phyloP scores from a whole-genome alignment of 164 flowering plant species.

The Chimonanthus praecox region DNA sequence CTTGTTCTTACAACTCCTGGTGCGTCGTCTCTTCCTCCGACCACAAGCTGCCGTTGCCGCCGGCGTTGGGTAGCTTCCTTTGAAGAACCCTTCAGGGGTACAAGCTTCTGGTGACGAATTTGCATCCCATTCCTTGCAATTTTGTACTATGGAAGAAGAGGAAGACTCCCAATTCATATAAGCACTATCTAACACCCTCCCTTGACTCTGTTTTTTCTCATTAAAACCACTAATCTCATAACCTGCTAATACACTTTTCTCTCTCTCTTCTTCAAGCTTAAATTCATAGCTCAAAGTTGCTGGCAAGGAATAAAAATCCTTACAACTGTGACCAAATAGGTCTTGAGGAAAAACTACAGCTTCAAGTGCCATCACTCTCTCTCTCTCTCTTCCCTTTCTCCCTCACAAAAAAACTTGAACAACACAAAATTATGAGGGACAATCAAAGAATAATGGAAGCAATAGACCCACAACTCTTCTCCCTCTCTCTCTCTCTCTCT shows the following conservation, averaged over 20 bases:
- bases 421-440: too few species aligned
- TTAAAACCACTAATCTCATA: slow-evolving; percentile 8
- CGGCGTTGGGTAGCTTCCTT: neutral
- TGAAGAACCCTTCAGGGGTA: neutral
- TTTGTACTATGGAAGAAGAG: slow-evolving; percentile 23
- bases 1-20: slow-evolving; percentile 36
- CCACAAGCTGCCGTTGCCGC: slow-evolving; percentile 6
- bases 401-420: too few species aligned
- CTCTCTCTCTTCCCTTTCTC: neutral
- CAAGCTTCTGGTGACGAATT: slow-evolving; percentile 20
- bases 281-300: slow-evolving; percentile 18
- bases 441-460: too few species aligned
- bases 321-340: slow-evolving; percentile 31
- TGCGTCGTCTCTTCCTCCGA: slow-evolving; percentile 34
- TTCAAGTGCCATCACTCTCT: slow-evolving; percentile 56
- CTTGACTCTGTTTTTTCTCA: slow-evolving; percentile 3
- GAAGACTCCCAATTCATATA: slow-evolving; percentile 24
- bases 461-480: neutral
- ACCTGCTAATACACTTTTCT: neutral
- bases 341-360: slow-evolving; percentile 55
- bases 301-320: slow-evolving; percentile 27
- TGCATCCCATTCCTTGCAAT: slow-evolving; percentile 30
- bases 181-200: slow-evolving; percentile 17
- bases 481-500: neutral
- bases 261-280: slow-evolving; percentile 21